A percentile compares a stretch with the other conserved stretches of the same genome.
phyloP scores from a whole-genome alignment of 208 protist species.

The Hexamita inflata region DNA sequence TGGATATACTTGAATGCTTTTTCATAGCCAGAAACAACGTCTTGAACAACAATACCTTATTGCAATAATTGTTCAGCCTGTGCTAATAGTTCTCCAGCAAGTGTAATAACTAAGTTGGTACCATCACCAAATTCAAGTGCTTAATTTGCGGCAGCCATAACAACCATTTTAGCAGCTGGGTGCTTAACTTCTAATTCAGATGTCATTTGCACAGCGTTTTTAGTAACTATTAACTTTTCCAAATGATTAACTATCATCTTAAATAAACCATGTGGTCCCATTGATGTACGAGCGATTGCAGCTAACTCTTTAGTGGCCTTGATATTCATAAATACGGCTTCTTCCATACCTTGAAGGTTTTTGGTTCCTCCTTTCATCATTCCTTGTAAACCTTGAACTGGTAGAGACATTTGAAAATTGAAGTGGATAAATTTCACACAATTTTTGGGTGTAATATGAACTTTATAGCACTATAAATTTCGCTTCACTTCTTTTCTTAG shows the following conservation, averaged over 20 bases:
- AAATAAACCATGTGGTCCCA: slow-evolving; percentile 48
- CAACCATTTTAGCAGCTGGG: slow-evolving; percentile 91
- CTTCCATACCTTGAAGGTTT: slow-evolving; percentile 11
- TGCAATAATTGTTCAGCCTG: slow-evolving; percentile 82
- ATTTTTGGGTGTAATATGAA: too few relatives aligned
- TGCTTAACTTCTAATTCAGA: slow-evolving; percentile 93
- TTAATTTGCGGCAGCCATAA: slow-evolving; percentile 91
- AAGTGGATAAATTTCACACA: too few relatives aligned
- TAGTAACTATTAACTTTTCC: slow-evolving; percentile 97
- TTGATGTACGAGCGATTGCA: slow-evolving; percentile 21
- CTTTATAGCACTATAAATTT: too few relatives aligned
- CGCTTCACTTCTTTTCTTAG: too few relatives aligned
- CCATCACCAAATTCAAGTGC: slow-evolving; percentile 91
- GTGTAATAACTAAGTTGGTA: slow-evolving; percentile 91
- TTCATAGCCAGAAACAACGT: slow-evolving; percentile 92
- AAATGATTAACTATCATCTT: slow-evolving; percentile 99
- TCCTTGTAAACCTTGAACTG: too few relatives aligned
- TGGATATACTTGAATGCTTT: slow-evolving; percentile 53
- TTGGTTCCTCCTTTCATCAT: slow-evolving; percentile 30
- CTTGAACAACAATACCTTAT: slow-evolving; percentile 83
- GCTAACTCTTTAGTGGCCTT: slow-evolving; percentile 20
- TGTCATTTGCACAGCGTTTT: slow-evolving; percentile 96
- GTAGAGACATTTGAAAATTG: too few relatives aligned
- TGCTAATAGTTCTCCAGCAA: slow-evolving; percentile 89
- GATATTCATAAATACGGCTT: slow-evolving; percentile 33